Conservation (phyloP, 768 basidiomycete genomes). For the Baorangia bicolor region DNA sequence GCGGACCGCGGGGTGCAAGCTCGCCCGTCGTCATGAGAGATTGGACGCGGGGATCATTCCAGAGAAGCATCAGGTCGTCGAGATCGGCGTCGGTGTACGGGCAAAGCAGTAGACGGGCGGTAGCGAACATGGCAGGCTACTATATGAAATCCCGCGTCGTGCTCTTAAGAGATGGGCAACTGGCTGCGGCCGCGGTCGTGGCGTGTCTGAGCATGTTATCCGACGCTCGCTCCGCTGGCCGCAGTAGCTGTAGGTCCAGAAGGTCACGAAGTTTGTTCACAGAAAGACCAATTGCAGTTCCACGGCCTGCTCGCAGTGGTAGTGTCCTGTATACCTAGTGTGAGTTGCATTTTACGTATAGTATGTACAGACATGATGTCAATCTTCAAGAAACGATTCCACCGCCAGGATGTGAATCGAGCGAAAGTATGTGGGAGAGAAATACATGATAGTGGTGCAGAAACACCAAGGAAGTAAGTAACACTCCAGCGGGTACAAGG, state of each 20-base stretch:
- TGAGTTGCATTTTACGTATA: background rate
- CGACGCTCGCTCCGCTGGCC: background rate
- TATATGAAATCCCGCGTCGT: background rate
- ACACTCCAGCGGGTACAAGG: background rate
- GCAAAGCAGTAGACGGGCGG: slow-evolving; percentile 35
- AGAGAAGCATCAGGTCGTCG: slow-evolving; percentile 28
- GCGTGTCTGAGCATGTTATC: background rate
- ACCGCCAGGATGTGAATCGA: background rate
- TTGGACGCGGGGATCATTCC: slow-evolving; percentile 32
- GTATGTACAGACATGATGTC: background rate
- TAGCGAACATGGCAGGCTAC: slow-evolving; percentile 25
- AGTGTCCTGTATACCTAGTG: background rate
- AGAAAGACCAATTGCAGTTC: background rate
- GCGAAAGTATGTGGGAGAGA: background rate
- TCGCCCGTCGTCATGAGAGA: slow-evolving; percentile 16
- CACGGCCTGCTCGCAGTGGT: background rate
- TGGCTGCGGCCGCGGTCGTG: slow-evolving; percentile 23
- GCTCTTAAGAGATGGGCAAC: background rate
- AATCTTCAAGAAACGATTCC: background rate
- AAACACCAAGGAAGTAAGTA: background rate
- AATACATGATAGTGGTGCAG: background rate
- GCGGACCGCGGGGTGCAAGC: slow-evolving; percentile 11
- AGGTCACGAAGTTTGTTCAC: background rate
- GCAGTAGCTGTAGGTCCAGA: slow-evolving; percentile 5
- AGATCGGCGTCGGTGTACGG: slow-evolving; percentile 34